Evolutionary conservation across 441 rosid species (phyloP), one percentile per base, ranked within the genome.

Genomic region (Breynia disticha): DNA sequence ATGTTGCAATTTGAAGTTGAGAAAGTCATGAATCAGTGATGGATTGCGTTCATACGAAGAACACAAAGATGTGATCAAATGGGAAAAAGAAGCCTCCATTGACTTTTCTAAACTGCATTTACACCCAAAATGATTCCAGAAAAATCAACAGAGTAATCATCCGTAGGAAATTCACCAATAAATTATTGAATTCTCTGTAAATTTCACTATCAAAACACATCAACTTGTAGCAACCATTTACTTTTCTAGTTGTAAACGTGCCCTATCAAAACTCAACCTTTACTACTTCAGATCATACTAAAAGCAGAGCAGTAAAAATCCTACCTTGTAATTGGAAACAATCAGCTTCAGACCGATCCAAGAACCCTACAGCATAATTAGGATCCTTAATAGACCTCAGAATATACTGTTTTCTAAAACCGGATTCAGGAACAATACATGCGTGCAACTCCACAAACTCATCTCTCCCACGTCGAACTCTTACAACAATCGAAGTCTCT

Each of bases 261-360:
- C 32, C 32, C 32, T 24, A 24, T n/a, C n/a, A n/a, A n/a, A n/a
- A n/a, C n/a, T n/a, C n/a, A n/a, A n/a, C n/a, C n/a, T n/a, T n/a
- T n/a, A 17, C 5, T 2, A 21, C 4, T 15, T 41, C 44, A 15
- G 44, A 41, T 41, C n/a, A 3, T 41, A 41, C 4, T 28, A 28
- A 28, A n/a, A n/a, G n/a, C n/a, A n/a, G n/a, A n/a, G n/a, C 16
- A 28, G 46, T 43, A 49, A n/a, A 17, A 16, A 19, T 37, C 67
- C 84, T 68, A 90, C 97, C 95, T 85, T 83, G 95, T 63, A 90
- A 66, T 47, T 73, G 78, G 64, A 83, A 70, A 67, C 97, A 90
- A 44, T 84, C 93, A 19, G 86, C 65, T 71, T 87, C 96, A 19
- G 85, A 68, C 50, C 97, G 84, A 67, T 90, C 97, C 11, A 67